Evolutionary conservation across 192 early-diverging fungal species (phyloP), one percentile per base, ranked within the genome.

Genomic region (Coemansia sp.): DNA sequence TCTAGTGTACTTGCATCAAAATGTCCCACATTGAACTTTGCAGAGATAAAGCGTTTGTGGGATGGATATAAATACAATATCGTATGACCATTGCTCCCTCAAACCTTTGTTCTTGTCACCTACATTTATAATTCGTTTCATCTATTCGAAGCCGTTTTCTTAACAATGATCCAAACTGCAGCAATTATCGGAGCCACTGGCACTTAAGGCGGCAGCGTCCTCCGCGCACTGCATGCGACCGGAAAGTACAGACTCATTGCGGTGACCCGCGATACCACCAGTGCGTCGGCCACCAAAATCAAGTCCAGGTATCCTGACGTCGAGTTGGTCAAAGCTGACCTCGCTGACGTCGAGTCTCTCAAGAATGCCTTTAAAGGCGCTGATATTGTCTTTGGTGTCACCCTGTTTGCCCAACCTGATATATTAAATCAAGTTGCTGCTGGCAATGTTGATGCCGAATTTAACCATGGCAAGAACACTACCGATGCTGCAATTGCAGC

Each of bases 161-260:
- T 30, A 39, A 46, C 45, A 16, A 79, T 80, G 68, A n/a, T 43
- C 30, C 70, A 67, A 30, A 31, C 58, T 15, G 40, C 74, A 34
- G 71, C 72, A 9, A 68, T 80, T 40, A 31, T 72, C 28, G 77
- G 77, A 15, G 77, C 77, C 30, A 74, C 77, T 23, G 77, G 77
- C 3, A 59, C 68, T 7, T 72, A 80, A 23, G 77, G 77, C 12
- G 66, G 72, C 51, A 80, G 77, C 51, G 71, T 80, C 3, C 62
- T 80, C 29, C 67, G 70, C 52, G 18, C 68, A 7, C 63, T 80
- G 28, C 37, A 80, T 39, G 64, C 39, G 1, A 31, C 65, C 1
- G 68, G 65, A 23, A 37, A 52, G 30, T 80, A 80, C 68, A 74
- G 57, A 51, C 37, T 80, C 10, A 61, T 62, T 28, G 77, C 68